phyloP scores from a whole-genome alignment of 768 basidiomycete species.

The Trametes villosa region DNA sequence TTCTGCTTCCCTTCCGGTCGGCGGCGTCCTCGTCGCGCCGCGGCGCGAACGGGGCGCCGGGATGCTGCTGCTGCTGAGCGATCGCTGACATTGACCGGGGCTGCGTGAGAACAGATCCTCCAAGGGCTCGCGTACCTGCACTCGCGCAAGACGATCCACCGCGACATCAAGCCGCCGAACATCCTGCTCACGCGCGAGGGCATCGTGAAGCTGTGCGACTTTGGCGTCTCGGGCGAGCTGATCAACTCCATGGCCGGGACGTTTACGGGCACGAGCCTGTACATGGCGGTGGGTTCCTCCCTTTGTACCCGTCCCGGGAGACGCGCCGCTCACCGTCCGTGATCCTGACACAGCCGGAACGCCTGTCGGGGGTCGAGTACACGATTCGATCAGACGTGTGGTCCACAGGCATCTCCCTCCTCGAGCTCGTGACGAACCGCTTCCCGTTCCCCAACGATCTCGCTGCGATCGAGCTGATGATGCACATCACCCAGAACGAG shows the following conservation, averaged over 20 bases:
- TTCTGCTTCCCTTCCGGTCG: not conserved
- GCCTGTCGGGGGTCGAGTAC: conserved; percentile 90
- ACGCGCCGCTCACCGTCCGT: conserved; percentile 7
- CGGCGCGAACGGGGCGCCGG: conserved; percentile 11
- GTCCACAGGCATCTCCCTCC: conserved; percentile 93
- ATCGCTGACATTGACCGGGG: conserved; percentile 15
- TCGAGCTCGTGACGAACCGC: conserved; percentile 92
- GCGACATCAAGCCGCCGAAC: conserved; percentile 95
- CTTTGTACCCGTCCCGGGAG: not conserved
- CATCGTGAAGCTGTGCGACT: conserved; percentile 90
- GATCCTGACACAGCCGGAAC: conserved; percentile 70
- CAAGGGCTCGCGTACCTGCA: conserved; percentile 95
- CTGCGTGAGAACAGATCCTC: conserved; percentile 57
- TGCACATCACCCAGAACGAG: conserved; percentile 84
- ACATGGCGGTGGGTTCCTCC: conserved; percentile 87
- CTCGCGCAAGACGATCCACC: conserved; percentile 88
- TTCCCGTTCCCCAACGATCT: conserved; percentile 95
- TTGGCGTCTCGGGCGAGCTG: conserved; percentile 96
- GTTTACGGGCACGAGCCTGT: conserved; percentile 96
- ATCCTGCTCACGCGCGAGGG: conserved; percentile 89
- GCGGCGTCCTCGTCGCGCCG: too few species aligned
- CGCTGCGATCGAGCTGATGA: conserved; percentile 92
- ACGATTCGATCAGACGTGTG: conserved; percentile 97
- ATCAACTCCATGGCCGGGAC: conserved; percentile 91
- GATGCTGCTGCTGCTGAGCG: conserved; percentile 1